Conservation (phyloP, 2,329 filamentous ascomycete species). For the Ascochyta koolunga region DNA sequence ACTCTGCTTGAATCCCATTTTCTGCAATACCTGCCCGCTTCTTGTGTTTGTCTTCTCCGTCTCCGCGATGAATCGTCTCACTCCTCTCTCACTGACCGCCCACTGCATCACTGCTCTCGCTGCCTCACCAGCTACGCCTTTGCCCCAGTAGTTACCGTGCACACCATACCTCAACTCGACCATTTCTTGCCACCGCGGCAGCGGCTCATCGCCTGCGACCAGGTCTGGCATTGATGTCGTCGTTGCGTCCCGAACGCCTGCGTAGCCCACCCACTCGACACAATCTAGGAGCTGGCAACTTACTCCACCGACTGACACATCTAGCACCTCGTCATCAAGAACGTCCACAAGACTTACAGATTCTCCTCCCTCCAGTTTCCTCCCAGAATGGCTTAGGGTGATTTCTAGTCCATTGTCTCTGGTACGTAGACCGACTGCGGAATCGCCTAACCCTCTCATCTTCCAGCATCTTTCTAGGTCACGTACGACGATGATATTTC, state of each 20-base stretch:
- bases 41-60: constrained; percentile 29
- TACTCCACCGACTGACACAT: neutral
- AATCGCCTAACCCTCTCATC: constrained; percentile 18
- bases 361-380: neutral
- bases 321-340: neutral
- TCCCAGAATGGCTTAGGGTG: neutral
- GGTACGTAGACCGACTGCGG: constrained; percentile 18
- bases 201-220: constrained; percentile 5
- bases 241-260: constrained; percentile 25
- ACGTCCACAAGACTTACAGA: neutral
- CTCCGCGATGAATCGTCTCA: constrained; percentile 27
- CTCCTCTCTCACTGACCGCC: constrained; percentile 15
- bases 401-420: neutral
- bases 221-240: constrained; percentile 23
- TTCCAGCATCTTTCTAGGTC: constrained; percentile 22
- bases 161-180: constrained; percentile 27
- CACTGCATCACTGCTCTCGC: constrained; percentile 27
- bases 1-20: constrained; percentile 31
- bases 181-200: constrained; percentile 26
- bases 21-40: constrained; percentile 33
- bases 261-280: constrained; percentile 25
- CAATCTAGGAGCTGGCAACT: neutral
- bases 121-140: constrained; percentile 23
- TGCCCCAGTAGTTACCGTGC: constrained; percentile 19
- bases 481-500: constrained; percentile 14